Percentiles rank a stretch among this genome's conserved stretches.
Evolutionary conservation across 2,329 filamentous ascomycete genomes (phyloP).

Genomic region (Penicillium sp.): DNA sequence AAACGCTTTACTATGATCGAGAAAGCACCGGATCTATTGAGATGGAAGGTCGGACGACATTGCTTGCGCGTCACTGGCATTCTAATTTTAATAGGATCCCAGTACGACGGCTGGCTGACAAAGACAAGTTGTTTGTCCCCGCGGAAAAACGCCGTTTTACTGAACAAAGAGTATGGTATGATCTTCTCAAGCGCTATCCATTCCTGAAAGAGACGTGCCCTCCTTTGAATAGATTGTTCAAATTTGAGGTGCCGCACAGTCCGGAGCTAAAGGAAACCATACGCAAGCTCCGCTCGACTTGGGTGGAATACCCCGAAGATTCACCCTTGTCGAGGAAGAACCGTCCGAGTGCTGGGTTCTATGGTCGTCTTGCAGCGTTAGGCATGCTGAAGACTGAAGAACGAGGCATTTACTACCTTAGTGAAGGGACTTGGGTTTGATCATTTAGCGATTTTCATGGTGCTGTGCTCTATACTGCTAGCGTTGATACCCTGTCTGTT

Average conservation of each 20-base stretch:
- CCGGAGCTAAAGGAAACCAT: slow-evolving; percentile 7
- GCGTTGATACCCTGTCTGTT: slow-evolving; percentile 4
- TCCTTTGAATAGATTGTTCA: slow-evolving; percentile 18
- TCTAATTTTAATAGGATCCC: slow-evolving; percentile 1
- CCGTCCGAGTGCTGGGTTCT: slow-evolving; percentile 20
- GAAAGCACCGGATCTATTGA: slow-evolving; percentile 46
- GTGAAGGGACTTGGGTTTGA: slow-evolving; percentile 4
- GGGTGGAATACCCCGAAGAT: slow-evolving; percentile 15
- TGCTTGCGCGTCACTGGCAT: slow-evolving; percentile 16
- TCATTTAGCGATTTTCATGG: not conserved
- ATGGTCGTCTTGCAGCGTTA: slow-evolving; percentile 22
- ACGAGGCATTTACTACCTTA: slow-evolving; percentile 15
- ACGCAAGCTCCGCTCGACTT: slow-evolving; percentile 19
- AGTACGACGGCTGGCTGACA: slow-evolving; percentile 13
- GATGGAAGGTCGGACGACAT: slow-evolving; percentile 35
- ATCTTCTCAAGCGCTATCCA: slow-evolving; percentile 11
- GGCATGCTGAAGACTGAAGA: slow-evolving; percentile 14
- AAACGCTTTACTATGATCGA: slow-evolving; percentile 38
- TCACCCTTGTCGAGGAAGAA: slow-evolving; percentile 17
- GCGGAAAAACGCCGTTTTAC: not conserved
- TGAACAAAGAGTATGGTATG: slow-evolving; percentile 17
- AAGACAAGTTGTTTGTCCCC: slow-evolving; percentile 15
- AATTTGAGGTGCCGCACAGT: slow-evolving; percentile 10
- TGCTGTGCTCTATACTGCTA: not conserved
- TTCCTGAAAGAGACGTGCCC: slow-evolving; percentile 8